These are phyloP conservation scores for Paramyrothecium sp. DNA, from an alignment of 2,329 filamentous ascomycete genomes.

Conservation along the genomic window DNA sequence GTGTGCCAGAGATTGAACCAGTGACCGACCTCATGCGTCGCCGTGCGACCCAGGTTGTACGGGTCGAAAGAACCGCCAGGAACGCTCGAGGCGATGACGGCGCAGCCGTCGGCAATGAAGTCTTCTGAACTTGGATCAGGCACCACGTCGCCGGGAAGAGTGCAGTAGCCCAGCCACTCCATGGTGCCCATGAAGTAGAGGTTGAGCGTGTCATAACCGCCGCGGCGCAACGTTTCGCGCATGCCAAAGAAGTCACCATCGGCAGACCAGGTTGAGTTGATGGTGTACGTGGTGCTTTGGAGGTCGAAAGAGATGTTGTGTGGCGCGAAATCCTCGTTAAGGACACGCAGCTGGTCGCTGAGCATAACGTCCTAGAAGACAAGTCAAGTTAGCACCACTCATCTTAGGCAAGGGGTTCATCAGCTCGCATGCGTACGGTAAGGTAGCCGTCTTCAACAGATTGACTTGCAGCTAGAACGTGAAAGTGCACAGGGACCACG, in stretches of 20 bases:
- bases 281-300: not conserved
- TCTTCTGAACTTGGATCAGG: conserved; percentile 8
- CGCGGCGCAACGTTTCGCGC: conserved; percentile 27
- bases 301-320: not conserved
- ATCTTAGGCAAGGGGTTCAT: too few relatives aligned
- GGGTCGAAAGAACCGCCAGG: conserved; percentile 23
- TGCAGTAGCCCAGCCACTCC: conserved; percentile 35
- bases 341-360: not conserved
- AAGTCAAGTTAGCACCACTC: too few relatives aligned
- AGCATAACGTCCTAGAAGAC: not conserved
- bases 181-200: conserved; percentile 34
- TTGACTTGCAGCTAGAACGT: not conserved
- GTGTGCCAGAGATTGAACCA: conserved; percentile 44
- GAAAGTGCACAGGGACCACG: not conserved
- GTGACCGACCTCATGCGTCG: conserved; percentile 39
- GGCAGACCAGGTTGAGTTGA: not conserved
- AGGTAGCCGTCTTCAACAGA: not conserved
- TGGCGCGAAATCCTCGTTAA: not conserved
- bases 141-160: conserved; percentile 31
- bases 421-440: too few relatives aligned
- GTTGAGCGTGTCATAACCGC: conserved; percentile 36
- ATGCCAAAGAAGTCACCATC: not conserved
- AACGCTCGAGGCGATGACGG: conserved; percentile 10
- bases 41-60: conserved; percentile 20
- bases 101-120: conserved; percentile 15